Base-by-base conservation (phyloP, 192 early-diverging fungal genomes). In the Funneliformis mosseae region DNA sequence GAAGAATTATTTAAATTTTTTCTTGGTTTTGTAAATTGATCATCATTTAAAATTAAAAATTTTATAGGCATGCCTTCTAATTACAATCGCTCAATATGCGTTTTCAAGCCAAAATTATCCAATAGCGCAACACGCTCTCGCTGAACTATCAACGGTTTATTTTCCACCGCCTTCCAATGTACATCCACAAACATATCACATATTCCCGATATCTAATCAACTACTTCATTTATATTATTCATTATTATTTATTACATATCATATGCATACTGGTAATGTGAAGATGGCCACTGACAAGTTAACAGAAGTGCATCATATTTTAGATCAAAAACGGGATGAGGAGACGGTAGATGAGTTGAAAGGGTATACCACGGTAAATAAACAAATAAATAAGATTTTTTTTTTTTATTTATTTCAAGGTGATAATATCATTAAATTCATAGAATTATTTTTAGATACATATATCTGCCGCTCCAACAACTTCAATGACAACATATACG, bases 261-360 rank as follows among this genome's bases (percentile, higher is more conserved):
- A 76, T 74, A 81, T 81, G 60, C 80, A 81, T 38, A 81, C 55
- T 46, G 80, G 80, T 5, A 81, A 81, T 43, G 28, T 68, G 60
- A 74, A 77, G 21, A n/a, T n/a, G 8, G 80, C 80, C 18, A 46
- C 43, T 8, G 74, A 81, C 39, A 77, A 77, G 1, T 77, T 81
- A 27, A 61, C 62, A 23, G 80, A 81, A 33, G 76, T 81, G 5
- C 80, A 81, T 38, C 28, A 66, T 27, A 46, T 81, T 43, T 68
- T 81, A 23, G 76, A 81, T 77, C 78, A 63, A 43, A 62, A 55
- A 27, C 27, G 18, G 12, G 76, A 81, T 27, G 70, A 81, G 21
- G 62, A 66, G 23, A 43, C 46, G 14, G 16, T 46, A 14, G 74
- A 68, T 42, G 80, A 81, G 42, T 60, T 68, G 27, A 81, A 76